phyloP scores from a whole-genome alignment of 805 yeast genomes.

The Candida koratica region DNA sequence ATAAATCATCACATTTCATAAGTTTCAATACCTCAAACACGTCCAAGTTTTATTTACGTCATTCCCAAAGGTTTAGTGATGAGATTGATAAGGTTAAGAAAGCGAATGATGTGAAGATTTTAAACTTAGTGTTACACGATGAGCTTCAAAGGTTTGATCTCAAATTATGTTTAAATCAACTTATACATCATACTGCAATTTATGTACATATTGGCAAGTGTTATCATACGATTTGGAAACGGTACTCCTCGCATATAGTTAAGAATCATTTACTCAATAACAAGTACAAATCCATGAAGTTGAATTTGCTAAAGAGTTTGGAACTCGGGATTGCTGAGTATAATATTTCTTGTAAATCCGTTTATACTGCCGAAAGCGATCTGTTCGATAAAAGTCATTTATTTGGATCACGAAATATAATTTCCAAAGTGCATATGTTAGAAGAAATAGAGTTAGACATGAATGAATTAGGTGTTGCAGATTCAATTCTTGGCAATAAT shows the following conservation, averaged over 20 bases:
- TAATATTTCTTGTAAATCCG: slow-evolving; percentile 15
- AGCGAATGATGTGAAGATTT: not conserved
- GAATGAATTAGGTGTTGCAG: slow-evolving; percentile 3
- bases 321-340: slow-evolving; percentile 24
- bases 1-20: slow-evolving; percentile 25
- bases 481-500: not conserved
- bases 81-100: slow-evolving; percentile 14
- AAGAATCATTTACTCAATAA: not conserved
- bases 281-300: slow-evolving; percentile 17
- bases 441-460: slow-evolving; percentile 5
- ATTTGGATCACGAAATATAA: slow-evolving; percentile 4
- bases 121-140: slow-evolving; percentile 23
- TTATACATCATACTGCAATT: slow-evolving; percentile 25
- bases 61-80: slow-evolving; percentile 23
- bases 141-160: slow-evolving; percentile 29
- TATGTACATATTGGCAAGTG: slow-evolving; percentile 32
- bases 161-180: slow-evolving; percentile 15
- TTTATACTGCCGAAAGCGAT: slow-evolving; percentile 19
- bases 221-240: slow-evolving; percentile 26
- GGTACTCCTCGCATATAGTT: slow-evolving; percentile 5
- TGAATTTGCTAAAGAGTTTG: slow-evolving; percentile 22
- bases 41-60: slow-evolving; percentile 14
- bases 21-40: slow-evolving; percentile 16
- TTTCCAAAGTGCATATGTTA: slow-evolving; percentile 7
- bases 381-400: slow-evolving; percentile 15